A percentile compares a stretch with the other conserved stretches of the same genome.
Evolutionary conservation across 352 stramenopile species (phyloP).

Genomic region (Globisporangium irregulare): DNA sequence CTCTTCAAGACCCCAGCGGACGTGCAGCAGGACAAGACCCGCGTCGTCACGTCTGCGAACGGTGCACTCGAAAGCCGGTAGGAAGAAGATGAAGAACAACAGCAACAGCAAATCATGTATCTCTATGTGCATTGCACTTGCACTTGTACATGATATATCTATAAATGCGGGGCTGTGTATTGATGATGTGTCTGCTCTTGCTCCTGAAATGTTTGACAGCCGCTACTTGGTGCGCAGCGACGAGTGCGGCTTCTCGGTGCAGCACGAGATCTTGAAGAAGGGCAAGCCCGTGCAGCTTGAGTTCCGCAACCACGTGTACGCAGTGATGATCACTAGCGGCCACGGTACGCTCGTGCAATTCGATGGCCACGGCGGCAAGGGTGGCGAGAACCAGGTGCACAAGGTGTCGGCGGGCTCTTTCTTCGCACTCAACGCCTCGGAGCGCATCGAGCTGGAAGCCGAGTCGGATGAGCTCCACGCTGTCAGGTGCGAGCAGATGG

Average conservation of each 20-base stretch:
- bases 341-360: slow-evolving; percentile 47
- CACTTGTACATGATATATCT: background rate
- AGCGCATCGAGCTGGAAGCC: slow-evolving; percentile 49
- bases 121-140: background rate
- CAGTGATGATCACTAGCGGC: slow-evolving; percentile 63
- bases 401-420: slow-evolving; percentile 45
- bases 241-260: slow-evolving; percentile 72
- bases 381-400: slow-evolving; percentile 33
- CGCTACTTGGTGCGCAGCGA: slow-evolving; percentile 71
- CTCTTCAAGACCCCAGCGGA: slow-evolving; percentile 57
- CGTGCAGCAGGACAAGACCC: slow-evolving; percentile 26
- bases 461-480: slow-evolving; percentile 63
- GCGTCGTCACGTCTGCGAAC: slow-evolving; percentile 37
- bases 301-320: slow-evolving; percentile 80
- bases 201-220: slow-evolving; percentile 17
- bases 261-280: slow-evolving; percentile 71
- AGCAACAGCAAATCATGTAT: background rate
- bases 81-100: background rate
- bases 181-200: background rate
- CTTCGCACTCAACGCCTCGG: slow-evolving; percentile 59
- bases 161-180: background rate
- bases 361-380: slow-evolving; percentile 33
- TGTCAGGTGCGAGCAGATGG: slow-evolving; percentile 36
- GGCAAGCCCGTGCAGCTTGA: slow-evolving; percentile 44
- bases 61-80: slow-evolving; percentile 60